These are phyloP conservation scores for Raffaelea ambrosiae DNA, from an alignment of 2,329 filamentous ascomycete species.

Conservation along the genomic window DNA sequence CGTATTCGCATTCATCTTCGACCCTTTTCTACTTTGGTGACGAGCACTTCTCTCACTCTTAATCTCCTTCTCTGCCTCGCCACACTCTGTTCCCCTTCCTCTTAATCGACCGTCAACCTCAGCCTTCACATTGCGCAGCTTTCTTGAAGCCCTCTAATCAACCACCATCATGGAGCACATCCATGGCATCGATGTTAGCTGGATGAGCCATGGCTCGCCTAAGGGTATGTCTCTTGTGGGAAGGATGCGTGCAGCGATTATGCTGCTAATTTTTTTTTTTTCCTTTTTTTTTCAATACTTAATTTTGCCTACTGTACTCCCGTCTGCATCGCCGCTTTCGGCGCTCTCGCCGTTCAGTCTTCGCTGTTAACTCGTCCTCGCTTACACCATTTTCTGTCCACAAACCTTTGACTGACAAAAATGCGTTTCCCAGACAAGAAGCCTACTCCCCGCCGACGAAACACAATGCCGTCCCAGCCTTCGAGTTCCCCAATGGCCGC, in stretches of 20 bases:
- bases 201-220: conserved; percentile 73
- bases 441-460: conserved; percentile 16
- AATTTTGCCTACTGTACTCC: conserved; percentile 16
- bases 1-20: too few relatives aligned
- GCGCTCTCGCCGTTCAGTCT: too few relatives aligned
- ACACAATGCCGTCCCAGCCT: conserved; percentile 17
- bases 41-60: too few relatives aligned
- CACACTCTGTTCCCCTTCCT: not conserved
- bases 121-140: too few relatives aligned
- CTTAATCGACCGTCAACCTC: too few relatives aligned
- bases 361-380: too few relatives aligned
- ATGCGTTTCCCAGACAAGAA: conserved; percentile 8
- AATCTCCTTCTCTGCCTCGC: too few relatives aligned
- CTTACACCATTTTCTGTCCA: too few relatives aligned
- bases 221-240: conserved; percentile 65
- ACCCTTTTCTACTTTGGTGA: not conserved
- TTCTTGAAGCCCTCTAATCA: not conserved
- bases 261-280: conserved; percentile 71
- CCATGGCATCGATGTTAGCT: conserved; percentile 79
- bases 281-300: conserved; percentile 51
- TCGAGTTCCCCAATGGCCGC: not conserved
- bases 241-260: conserved; percentile 28
- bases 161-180: conserved; percentile 60
- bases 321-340: not conserved
- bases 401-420: not conserved